phyloP scores from a whole-genome alignment of 2,329 filamentous ascomycete species.

The Cladophialophora exuberans region DNA sequence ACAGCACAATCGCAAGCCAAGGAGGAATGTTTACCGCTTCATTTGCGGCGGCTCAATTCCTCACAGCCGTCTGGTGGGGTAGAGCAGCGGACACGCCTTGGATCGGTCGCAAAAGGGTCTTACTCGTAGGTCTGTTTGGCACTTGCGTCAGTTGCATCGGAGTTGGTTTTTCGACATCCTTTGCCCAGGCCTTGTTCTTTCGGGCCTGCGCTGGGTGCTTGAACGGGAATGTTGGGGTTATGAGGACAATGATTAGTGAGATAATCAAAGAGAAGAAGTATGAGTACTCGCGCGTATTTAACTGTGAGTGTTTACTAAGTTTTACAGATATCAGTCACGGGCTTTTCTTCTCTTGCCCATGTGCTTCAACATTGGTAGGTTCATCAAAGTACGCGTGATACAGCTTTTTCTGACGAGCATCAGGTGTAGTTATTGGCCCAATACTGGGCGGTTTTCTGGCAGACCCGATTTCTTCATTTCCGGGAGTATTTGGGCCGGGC shows the following conservation, averaged over 20 bases:
- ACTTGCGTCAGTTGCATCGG: conserved; percentile 68
- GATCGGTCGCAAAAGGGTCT: conserved; percentile 74
- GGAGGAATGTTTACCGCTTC: conserved; percentile 76
- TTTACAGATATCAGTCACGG: conserved; percentile 48
- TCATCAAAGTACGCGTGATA: neutral
- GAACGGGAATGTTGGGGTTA: conserved; percentile 75
- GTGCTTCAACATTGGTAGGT: conserved; percentile 67
- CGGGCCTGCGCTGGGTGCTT: conserved; percentile 67
- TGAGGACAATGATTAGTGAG: conserved; percentile 75
- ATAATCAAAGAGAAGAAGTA: conserved; percentile 71
- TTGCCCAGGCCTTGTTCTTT: conserved; percentile 66
- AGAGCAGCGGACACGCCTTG: conserved; percentile 66
- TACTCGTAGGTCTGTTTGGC: conserved; percentile 75
- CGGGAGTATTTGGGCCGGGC: conserved; percentile 63
- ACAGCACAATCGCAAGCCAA: conserved; percentile 72
- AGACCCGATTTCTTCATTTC: conserved; percentile 66
- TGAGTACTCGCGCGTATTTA: conserved; percentile 44
- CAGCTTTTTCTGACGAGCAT: neutral
- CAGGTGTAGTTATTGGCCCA: conserved; percentile 47
- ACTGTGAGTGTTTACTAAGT: conserved; percentile 40
- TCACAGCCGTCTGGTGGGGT: conserved; percentile 83
- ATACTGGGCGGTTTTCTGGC: conserved; percentile 67
- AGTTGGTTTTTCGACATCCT: conserved; percentile 70
- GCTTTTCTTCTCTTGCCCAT: conserved; percentile 66
- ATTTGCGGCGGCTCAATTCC: conserved; percentile 80